Evolutionary conservation across 2,329 filamentous ascomycete genomes (phyloP), one percentile per base, ranked within the genome.

Genomic region (Penicillium brasilianum): DNA sequence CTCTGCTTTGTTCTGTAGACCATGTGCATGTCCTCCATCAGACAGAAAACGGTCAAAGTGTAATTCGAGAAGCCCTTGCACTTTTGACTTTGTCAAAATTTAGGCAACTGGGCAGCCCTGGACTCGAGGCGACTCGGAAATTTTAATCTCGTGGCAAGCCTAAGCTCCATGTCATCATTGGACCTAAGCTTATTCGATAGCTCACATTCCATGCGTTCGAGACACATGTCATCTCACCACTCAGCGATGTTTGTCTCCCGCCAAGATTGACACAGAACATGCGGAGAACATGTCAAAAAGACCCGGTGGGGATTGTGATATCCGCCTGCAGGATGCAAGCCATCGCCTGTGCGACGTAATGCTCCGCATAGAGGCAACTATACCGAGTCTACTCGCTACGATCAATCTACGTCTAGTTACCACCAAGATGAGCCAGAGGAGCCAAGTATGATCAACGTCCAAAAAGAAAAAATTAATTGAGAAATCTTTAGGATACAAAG

Each of bases 321-420:
- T 55, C 60, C 60, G 46, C 61, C 51, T 58, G 58, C 61, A 58
- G 57, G 39, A 57, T 49, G 49, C 46, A 57, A 43, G 49, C 28
- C 32, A 54, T 58, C 28, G 53, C 34, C 14, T 39, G 34, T 22
- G 36, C 13, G 36, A 28, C 50, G 39, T n/a, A 10, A 13, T 20
- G n/a, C 34, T 34, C 34, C 30, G 28, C 48, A 11, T 53, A 6
- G 14, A n/a, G 13, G 14, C 18, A 18, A 39, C 18, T 37, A 28
- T 39, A 34, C 9, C 36, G 14, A 8, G 2, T 4, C 3, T 7
- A 3, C 39, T 25, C 18, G 28, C 8, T 4, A 8, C 34, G 18
- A 53, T 25, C n/a, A 50, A 7, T 11, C n/a, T 50, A 34, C n/a
- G 16, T 5, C 7, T 46, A 1, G 16, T 4, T 16, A 6, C 1